Evolutionary conservation across 2,329 filamentous ascomycete genomes (phyloP).

Genomic region (Talaromyces sp.): DNA sequence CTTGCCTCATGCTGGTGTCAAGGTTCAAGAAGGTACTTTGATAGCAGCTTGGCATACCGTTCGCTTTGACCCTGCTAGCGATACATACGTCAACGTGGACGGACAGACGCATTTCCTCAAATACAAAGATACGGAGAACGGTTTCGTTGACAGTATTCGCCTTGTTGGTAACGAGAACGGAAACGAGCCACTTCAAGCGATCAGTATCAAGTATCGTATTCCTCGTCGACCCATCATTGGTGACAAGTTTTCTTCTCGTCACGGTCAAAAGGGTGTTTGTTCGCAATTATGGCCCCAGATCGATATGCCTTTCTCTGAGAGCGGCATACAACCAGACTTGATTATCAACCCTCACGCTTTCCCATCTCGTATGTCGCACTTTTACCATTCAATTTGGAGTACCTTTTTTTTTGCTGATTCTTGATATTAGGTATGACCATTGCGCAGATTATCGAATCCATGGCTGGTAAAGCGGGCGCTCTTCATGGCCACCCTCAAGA

Average conservation of each 20-base stretch:
- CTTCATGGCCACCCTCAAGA: slow-evolving; percentile 95
- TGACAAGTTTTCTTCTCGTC: slow-evolving; percentile 97
- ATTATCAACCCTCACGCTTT: slow-evolving; percentile 99
- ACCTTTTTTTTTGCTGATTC: slow-evolving; percentile 4
- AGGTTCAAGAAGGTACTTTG: slow-evolving; percentile 73
- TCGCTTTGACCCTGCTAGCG: slow-evolving; percentile 63
- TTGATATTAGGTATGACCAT: slow-evolving; percentile 70
- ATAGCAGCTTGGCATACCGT: slow-evolving; percentile 89
- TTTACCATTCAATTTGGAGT: background rate
- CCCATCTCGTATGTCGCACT: slow-evolving; percentile 64
- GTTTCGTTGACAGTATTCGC: slow-evolving; percentile 87
- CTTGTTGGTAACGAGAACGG: slow-evolving; percentile 81
- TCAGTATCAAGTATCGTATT: slow-evolving; percentile 89
- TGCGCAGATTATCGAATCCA: slow-evolving; percentile 96
- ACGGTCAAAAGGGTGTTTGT: slow-evolving; percentile 95
- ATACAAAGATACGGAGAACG: slow-evolving; percentile 88
- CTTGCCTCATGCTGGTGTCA: slow-evolving; percentile 71
- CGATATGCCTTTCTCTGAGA: slow-evolving; percentile 96
- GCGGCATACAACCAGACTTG: slow-evolving; percentile 91
- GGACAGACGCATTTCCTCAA: slow-evolving; percentile 81
- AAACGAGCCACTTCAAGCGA: slow-evolving; percentile 74
- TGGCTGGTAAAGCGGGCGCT: slow-evolving; percentile 90
- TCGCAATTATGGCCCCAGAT: slow-evolving; percentile 92
- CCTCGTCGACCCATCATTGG: slow-evolving; percentile 89
- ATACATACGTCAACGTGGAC: slow-evolving; percentile 77